Conservation (phyloP, 306 rosid genomes). For the Fragaria ananassa region DNA sequence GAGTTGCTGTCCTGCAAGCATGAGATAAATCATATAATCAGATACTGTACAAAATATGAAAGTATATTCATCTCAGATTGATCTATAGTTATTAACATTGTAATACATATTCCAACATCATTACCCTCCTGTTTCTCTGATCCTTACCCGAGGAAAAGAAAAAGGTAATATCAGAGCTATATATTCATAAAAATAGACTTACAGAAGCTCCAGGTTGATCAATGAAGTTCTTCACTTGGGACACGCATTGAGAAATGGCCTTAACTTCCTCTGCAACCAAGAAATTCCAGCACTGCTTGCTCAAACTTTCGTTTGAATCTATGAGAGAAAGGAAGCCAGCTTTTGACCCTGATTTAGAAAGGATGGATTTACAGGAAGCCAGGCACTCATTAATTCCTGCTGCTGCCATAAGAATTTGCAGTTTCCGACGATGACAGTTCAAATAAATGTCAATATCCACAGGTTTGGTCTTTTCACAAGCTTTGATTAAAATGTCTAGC, state of each 20-base stretch:
- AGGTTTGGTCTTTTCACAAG: slow-evolving; percentile 75
- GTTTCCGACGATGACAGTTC: slow-evolving; percentile 73
- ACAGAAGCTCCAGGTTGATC: slow-evolving; percentile 58
- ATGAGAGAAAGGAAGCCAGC: slow-evolving; percentile 40
- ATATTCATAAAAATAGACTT: slow-evolving; percentile 33
- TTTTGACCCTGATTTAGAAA: slow-evolving; percentile 40
- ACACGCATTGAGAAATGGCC: slow-evolving; percentile 76
- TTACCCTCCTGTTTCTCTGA: neutral
- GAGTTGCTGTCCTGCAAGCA: slow-evolving; percentile 56
- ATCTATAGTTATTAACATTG: neutral
- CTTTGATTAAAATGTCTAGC: slow-evolving; percentile 71
- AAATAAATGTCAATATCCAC: slow-evolving; percentile 68
- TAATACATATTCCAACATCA: neutral
- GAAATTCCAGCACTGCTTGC: slow-evolving; percentile 55
- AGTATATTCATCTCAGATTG: slow-evolving; percentile 4
- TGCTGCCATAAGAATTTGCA: slow-evolving; percentile 79
- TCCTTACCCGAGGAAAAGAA: neutral
- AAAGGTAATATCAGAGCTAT: slow-evolving; percentile 4
- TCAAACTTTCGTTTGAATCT: slow-evolving; percentile 60
- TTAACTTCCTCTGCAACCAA: slow-evolving; percentile 80
- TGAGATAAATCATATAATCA: neutral
- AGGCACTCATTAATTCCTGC: slow-evolving; percentile 59
- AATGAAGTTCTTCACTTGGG: slow-evolving; percentile 69
- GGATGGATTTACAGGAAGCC: slow-evolving; percentile 48
- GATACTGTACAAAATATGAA: neutral